phyloP scores from a whole-genome alignment of 306 rosid species.

The Biancaea sappan region DNA sequence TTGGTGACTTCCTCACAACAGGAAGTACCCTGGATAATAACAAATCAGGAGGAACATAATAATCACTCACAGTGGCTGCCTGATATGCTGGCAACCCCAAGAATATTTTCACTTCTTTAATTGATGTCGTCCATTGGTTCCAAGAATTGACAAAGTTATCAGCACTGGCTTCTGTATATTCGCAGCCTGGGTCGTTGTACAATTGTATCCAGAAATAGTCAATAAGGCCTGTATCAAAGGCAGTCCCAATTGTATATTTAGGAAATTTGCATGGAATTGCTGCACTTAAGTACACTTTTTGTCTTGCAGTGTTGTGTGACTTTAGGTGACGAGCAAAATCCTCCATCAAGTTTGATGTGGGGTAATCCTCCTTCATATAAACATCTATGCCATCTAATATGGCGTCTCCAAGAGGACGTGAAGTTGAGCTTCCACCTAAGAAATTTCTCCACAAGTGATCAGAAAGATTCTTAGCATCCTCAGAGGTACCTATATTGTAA shows the following conservation, averaged over 20 bases:
- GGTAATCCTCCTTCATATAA: constrained; percentile 25
- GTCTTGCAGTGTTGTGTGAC: constrained; percentile 36
- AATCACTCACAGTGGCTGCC: constrained; percentile 24
- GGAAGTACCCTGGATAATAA: constrained; percentile 45
- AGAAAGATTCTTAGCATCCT: no score
- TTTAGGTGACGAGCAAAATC: constrained; percentile 39
- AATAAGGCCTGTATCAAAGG: constrained; percentile 39
- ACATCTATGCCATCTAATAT: constrained; percentile 35
- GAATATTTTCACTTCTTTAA: constrained; percentile 38
- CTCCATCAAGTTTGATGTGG: constrained; percentile 29
- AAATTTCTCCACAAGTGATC: constrained; percentile 33
- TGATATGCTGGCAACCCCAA: constrained; percentile 50
- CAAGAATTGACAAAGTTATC: constrained; percentile 37
- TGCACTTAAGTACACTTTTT: no score
- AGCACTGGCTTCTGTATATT: constrained; percentile 27
- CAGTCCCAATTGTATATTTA: constrained; percentile 20
- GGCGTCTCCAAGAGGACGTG: constrained; percentile 24
- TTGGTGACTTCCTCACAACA: constrained; percentile 29
- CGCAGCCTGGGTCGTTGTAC: constrained; percentile 47
- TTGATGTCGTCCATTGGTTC: constrained; percentile 47
- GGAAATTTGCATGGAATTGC: constrained; percentile 63
- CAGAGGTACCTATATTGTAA: not conserved
- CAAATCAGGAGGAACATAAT: constrained; percentile 47
- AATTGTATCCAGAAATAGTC: constrained; percentile 53
- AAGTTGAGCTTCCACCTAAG: constrained; percentile 26